phyloP scores from a whole-genome alignment of 2,329 filamentous ascomycete genomes.

The Ophioceras dolichostomum region DNA sequence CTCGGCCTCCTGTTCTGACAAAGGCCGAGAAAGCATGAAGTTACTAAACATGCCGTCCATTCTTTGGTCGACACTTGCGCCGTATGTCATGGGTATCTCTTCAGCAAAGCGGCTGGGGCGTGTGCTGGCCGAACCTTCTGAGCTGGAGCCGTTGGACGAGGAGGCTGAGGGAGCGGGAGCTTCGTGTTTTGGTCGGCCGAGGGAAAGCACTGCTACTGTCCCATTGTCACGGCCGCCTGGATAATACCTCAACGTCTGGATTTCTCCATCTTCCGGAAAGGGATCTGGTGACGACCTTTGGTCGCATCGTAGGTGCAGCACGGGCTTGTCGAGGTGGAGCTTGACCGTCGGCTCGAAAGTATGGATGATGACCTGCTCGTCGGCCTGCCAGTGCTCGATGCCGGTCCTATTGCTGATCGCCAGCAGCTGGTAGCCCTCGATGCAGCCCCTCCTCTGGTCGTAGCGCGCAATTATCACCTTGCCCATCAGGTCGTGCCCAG shows the following conservation, averaged over 20 bases:
- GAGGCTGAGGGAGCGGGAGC: neutral
- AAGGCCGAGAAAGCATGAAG: conserved; percentile 51
- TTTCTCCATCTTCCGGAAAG: no score
- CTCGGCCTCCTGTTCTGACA: conserved; percentile 22
- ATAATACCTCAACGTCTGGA: no score
- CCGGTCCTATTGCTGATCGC: conserved; percentile 45
- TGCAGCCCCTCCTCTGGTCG: conserved; percentile 58
- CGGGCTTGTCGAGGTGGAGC: conserved; percentile 63
- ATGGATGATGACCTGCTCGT: conserved; percentile 56
- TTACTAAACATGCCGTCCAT: conserved; percentile 50
- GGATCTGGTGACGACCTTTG: no score
- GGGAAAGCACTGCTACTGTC: no score
- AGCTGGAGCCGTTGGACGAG: no score
- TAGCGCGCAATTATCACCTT: conserved; percentile 69
- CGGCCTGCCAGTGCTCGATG: conserved; percentile 51
- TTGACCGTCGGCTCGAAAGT: conserved; percentile 58
- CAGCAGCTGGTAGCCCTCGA: conserved; percentile 68
- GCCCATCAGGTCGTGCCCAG: conserved; percentile 60
- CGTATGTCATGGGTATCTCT: conserved; percentile 40
- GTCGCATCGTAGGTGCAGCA: conserved; percentile 45
- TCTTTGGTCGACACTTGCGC: conserved; percentile 8
- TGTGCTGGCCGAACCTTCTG: no score
- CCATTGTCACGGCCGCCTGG: no score
- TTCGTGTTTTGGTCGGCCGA: neutral
- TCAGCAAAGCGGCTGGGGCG: conserved; percentile 27